phyloP scores from a whole-genome alignment of 176 grass and related monocot species.

The Aegilops bicornis region DNA sequence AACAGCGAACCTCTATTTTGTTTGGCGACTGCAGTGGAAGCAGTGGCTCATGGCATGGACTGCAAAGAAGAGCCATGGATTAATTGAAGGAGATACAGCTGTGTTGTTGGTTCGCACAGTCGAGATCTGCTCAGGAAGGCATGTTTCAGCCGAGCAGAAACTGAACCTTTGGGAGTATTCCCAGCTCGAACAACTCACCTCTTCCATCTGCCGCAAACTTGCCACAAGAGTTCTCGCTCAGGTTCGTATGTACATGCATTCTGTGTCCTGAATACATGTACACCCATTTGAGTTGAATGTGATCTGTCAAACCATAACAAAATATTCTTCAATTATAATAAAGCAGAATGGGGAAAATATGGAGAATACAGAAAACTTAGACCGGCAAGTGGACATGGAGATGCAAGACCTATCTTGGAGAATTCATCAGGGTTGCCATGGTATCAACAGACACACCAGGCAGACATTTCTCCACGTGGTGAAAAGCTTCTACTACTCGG shows the following conservation, averaged over 20 bases:
- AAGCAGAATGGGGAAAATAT: neutral
- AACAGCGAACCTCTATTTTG: neutral
- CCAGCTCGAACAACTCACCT: conserved; percentile 26
- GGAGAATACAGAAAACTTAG: neutral
- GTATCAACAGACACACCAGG: neutral
- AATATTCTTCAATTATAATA: neutral
- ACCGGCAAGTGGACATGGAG: neutral
- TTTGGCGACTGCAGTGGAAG: conserved; percentile 44
- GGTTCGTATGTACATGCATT: conserved; percentile 6
- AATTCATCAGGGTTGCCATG: neutral
- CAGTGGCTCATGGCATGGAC: conserved; percentile 45
- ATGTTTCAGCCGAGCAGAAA: neutral
- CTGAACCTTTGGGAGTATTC: neutral
- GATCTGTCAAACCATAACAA: neutral
- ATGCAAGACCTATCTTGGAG: conserved; percentile 30
- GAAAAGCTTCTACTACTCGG: conserved; percentile 26
- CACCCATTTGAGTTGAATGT: neutral
- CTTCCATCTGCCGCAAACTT: conserved; percentile 43
- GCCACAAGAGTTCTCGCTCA: neutral
- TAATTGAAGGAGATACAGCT: neutral
- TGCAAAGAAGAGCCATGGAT: neutral
- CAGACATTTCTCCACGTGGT: conserved; percentile 30
- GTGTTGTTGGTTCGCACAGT: conserved; percentile 39
- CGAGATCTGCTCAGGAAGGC: conserved; percentile 41
- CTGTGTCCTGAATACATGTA: too few species aligned